Base-by-base conservation (phyloP, 106 monocot genomes). In the Phalaenopsis aphrodite region DNA sequence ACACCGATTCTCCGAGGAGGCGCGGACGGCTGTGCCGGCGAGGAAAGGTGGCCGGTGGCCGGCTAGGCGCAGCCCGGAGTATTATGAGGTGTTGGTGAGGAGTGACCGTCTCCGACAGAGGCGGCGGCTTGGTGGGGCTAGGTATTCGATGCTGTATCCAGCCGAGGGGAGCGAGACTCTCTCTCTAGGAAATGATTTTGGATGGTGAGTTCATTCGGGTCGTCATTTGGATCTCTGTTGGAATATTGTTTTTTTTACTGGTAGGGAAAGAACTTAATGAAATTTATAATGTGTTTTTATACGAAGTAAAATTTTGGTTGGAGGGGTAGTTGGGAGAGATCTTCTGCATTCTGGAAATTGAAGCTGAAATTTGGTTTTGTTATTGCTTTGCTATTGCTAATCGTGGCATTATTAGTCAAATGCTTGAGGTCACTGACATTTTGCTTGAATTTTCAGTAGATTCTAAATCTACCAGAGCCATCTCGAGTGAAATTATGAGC, bases 1-100 rank as follows among this genome's bases (percentile, higher is more conserved):
- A 19, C 97, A 97, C 80, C 88, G 94, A 37, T 94, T 97, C 84
- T 97, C 97, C 76, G 89, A 92, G 58, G 94, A 94, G 82, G 88
- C 89, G 43, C 81, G 66, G 18, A 77, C 23, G 11, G 75, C 52
- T 56, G 57, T 72, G 74, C 46, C 39, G 11, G 43, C 39, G 30
- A 77, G 64, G 41, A 72, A 14, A 2, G 66, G 15, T 14, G 77
- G 42, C 11, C 18, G 21, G 48, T 87, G 82, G 84, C 88, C 88
- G 16, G 75, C 7, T 42, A 83, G 84, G 12, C 83, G 94, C 75
- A 92, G 90, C 72, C 41, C 38, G 73, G 94, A 89, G 41, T 98
- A 94, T 84, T 94, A 89, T 83, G 41, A 49, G 52, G 77, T 77
- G 46, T 84, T 98, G 74, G 79, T 78, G 46, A 74, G 85, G 78